Evolutionary conservation across 257 asterid species (phyloP), one percentile per base, ranked within the genome.

Genomic region (Apocynum venetum): DNA sequence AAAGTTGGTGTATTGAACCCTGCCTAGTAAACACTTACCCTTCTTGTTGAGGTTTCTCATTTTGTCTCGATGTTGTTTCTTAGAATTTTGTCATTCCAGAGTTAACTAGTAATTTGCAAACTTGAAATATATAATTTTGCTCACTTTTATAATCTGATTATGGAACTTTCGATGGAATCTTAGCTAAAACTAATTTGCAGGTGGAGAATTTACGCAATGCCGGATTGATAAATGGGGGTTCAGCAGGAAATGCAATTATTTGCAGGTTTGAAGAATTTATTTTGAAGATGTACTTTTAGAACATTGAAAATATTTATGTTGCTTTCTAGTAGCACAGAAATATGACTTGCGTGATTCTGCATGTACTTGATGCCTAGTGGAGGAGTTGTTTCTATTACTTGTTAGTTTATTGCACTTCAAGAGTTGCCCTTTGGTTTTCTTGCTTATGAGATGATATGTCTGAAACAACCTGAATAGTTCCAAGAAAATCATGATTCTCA

Each of bases 181-280:
- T 52, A 55, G 44, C n/a, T 19, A 55, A 51, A 69, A 55, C 31
- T 51, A 40, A 57, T 44, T 84, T 82, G 64, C 89, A 94, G 97
- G 93, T 95, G 72, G 97, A 93, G 83, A 85, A 84, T 13, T 73
- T 95, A 92, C 89, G 86, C 60, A 85, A 76, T 73, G 86, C 87
- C 63, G 98, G 98, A 82, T 89, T 95, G 63, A 90, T 91, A 63
- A 86, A 81, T 77, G 99, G 99, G 76, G 99, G 99, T 73, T 89
- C 97, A 4, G 56, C 82, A 52, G 92, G 89, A 79, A 90, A 93
- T 9, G 98, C 97, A 69, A 87, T 93, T 71, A 75, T 93, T 76
- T 95, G 97, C 82, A 95, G 97, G 98, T 92, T 73, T 81, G 88
- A 60, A 78, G 67, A 78, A 79, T 60, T 49, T n/a, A 64, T 60